Evolutionary conservation across 2,329 filamentous ascomycete species (phyloP).

Genomic region (Pochonia chlamydosporia): DNA sequence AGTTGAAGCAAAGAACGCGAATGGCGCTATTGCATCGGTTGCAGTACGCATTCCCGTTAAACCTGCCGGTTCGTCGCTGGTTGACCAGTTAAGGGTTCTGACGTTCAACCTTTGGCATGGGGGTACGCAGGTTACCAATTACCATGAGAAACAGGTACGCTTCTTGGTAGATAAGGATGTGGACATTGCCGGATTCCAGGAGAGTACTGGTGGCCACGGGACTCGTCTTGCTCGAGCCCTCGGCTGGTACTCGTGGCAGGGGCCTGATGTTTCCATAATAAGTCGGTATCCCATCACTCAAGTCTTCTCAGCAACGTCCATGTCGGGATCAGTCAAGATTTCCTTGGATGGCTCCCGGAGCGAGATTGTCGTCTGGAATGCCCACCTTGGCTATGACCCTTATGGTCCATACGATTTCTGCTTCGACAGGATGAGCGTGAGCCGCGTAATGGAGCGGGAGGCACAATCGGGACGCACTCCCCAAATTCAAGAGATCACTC

Average conservation of each 20-base stretch:
- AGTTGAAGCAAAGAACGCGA: conserved; percentile 18
- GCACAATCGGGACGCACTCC: conserved; percentile 28
- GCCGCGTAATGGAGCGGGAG: conserved; percentile 25
- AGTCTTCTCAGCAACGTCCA: conserved; percentile 16
- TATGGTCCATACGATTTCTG: conserved; percentile 37
- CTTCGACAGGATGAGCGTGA: conserved; percentile 24
- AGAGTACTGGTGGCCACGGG: conserved; percentile 23
- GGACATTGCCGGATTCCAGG: conserved; percentile 33
- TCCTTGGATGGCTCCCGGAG: conserved; percentile 23
- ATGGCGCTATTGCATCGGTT: conserved; percentile 14
- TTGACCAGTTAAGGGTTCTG: conserved; percentile 25
- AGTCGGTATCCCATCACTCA: conserved; percentile 31
- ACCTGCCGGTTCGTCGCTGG: conserved; percentile 15
- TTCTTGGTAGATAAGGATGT: conserved; percentile 23
- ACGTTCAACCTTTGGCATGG: conserved; percentile 32
- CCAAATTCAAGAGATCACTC: conserved; percentile 26
- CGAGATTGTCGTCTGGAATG: conserved; percentile 25
- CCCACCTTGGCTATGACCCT: conserved; percentile 29
- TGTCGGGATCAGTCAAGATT: conserved; percentile 26
- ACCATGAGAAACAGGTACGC: conserved; percentile 31
- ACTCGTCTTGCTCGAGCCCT: conserved; percentile 27
- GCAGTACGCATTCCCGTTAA: conserved; percentile 24
- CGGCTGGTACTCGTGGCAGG: conserved; percentile 30
- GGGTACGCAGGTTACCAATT: conserved; percentile 27
- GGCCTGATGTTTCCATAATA: conserved; percentile 25